Percentiles rank a stretch among this genome's conserved stretches.
These are phyloP conservation scores for Sugiyamaella pinicola DNA, from an alignment of 1,139 yeast genomes.

Conservation along the genomic window DNA sequence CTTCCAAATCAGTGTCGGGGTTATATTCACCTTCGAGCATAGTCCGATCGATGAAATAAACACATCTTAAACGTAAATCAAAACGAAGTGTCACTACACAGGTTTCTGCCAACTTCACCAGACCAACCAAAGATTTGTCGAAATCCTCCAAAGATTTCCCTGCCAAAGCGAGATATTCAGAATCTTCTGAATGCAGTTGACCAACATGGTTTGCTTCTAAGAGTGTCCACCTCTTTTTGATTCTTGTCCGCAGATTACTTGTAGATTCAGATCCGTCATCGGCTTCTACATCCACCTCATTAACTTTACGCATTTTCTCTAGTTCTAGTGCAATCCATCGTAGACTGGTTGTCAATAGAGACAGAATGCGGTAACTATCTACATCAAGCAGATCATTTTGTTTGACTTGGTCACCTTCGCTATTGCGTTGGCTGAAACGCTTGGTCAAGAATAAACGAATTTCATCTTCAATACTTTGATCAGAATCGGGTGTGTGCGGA, in stretches of 20 bases:
- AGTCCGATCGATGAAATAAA: constrained; percentile 58
- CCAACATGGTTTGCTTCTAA: constrained; percentile 33
- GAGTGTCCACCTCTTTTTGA: constrained; percentile 40
- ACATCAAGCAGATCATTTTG: constrained; percentile 33
- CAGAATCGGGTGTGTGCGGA: constrained; percentile 9
- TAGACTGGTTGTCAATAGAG: constrained; percentile 34
- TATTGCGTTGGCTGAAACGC: constrained; percentile 24
- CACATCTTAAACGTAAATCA: constrained; percentile 63
- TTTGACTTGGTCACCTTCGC: constrained; percentile 9
- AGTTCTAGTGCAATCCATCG: constrained; percentile 34
- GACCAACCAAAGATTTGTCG: constrained; percentile 49
- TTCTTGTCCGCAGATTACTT: constrained; percentile 28
- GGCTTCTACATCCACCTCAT: constrained; percentile 19
- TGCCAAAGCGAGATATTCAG: constrained; percentile 31
- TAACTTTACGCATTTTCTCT: constrained; percentile 30
- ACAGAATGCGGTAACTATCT: constrained; percentile 30
- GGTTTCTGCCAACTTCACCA: constrained; percentile 52
- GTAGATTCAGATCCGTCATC: constrained; percentile 19
- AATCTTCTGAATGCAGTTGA: constrained; percentile 21
- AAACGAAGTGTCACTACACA: constrained; percentile 63
- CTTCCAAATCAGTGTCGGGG: constrained; percentile 57
- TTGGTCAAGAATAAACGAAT: constrained; percentile 23
- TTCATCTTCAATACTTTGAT: constrained; percentile 27
- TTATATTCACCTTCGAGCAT: constrained; percentile 44
- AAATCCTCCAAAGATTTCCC: constrained; percentile 52